A percentile compares a stretch with the other conserved stretches of the same genome.
Conservation (phyloP, 2,329 filamentous ascomycete genomes). For the Microascus cirrosus region DNA sequence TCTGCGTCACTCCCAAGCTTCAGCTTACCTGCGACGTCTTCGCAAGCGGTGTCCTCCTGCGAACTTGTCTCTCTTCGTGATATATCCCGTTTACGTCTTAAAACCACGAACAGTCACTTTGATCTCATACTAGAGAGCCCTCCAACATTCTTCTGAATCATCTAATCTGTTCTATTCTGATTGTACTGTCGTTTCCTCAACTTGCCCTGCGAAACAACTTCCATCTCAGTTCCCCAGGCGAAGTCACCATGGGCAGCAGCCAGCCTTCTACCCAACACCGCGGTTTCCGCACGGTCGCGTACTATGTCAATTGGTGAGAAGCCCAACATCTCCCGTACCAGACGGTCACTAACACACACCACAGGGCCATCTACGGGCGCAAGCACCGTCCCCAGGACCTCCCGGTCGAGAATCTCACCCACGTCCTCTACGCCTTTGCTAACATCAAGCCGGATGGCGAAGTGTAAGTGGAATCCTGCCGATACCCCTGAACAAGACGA, state of each 20-base stretch:
- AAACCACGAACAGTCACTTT: neutral
- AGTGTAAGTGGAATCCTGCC: constrained; percentile 40
- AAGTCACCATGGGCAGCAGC: constrained; percentile 17
- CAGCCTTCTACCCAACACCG: neutral
- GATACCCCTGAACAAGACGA: neutral
- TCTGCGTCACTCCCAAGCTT: neutral
- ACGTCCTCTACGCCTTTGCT: constrained; percentile 84
- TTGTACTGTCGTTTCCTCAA: neutral
- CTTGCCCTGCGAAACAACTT: neutral
- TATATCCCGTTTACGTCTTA: neutral
- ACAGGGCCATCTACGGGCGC: constrained; percentile 71
- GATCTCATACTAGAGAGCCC: neutral
- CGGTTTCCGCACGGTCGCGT: constrained; percentile 53
- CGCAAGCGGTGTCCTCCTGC: neutral
- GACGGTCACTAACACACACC: constrained; percentile 9
- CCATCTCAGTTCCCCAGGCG: neutral
- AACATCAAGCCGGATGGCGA: constrained; percentile 76
- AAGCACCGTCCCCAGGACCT: constrained; percentile 80
- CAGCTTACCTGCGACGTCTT: neutral
- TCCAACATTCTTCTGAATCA: neutral
- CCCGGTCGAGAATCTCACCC: constrained; percentile 69
- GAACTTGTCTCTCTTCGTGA: neutral
- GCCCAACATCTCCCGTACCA: neutral
- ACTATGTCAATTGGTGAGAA: constrained; percentile 58
- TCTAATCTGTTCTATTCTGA: neutral